A percentile compares a stretch with the other conserved stretches of the same genome.
phyloP scores from a whole-genome alignment of 768 basidiomycete species.

The Boletus sp. region DNA sequence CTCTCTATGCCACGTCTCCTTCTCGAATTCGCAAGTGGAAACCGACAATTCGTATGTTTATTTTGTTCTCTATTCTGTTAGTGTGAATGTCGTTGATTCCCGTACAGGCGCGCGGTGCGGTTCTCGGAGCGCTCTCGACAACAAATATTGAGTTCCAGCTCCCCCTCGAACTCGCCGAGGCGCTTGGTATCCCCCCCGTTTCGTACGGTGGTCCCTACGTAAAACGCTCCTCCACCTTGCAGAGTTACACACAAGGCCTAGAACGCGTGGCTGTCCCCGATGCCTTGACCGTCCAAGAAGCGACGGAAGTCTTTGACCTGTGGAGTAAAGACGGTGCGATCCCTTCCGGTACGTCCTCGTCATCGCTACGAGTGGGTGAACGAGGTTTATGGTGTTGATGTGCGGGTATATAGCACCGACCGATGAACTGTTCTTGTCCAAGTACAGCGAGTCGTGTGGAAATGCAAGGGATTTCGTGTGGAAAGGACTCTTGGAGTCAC shows the following conservation, averaged over 20 bases:
- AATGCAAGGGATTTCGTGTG: slow-evolving; percentile 79
- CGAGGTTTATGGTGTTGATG: neutral
- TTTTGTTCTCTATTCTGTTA: neutral
- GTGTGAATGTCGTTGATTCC: slow-evolving; percentile 1
- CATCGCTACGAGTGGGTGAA: neutral
- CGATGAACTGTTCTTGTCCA: slow-evolving; percentile 76
- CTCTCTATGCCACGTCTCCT: slow-evolving; percentile 74
- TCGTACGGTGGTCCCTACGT: slow-evolving; percentile 52
- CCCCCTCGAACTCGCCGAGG: slow-evolving; percentile 62
- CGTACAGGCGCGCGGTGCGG: slow-evolving; percentile 59
- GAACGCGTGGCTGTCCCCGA: slow-evolving; percentile 52
- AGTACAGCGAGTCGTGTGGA: slow-evolving; percentile 73
- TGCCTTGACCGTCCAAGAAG: slow-evolving; percentile 61
- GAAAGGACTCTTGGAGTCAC: slow-evolving; percentile 49
- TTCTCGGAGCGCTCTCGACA: slow-evolving; percentile 66
- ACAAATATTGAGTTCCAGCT: slow-evolving; percentile 56
- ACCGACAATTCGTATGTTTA: slow-evolving; percentile 57
- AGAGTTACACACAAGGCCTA: slow-evolving; percentile 54
- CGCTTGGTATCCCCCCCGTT: slow-evolving; percentile 46
- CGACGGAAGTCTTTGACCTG: slow-evolving; percentile 68
- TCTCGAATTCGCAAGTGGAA: slow-evolving; percentile 75
- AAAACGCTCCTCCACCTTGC: slow-evolving; percentile 47
- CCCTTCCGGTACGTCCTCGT: slow-evolving; percentile 40
- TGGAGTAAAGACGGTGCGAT: slow-evolving; percentile 66
- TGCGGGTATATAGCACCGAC: slow-evolving; percentile 30